phyloP scores from a whole-genome alignment of 768 basidiomycete genomes.

The Lactifluus hygrophoroides region DNA sequence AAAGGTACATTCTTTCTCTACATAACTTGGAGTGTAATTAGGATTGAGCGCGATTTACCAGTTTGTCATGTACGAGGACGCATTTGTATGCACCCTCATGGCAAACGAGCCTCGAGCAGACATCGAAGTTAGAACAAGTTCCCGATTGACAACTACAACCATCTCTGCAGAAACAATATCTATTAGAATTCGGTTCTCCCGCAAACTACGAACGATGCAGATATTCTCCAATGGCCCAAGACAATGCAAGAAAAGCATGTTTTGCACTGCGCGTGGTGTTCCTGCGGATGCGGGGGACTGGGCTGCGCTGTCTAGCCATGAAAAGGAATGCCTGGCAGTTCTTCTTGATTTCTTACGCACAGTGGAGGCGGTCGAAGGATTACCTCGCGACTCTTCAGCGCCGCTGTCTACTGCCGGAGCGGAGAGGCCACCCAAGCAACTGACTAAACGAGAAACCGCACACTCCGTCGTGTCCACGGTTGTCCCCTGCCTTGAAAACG shows the following conservation, averaged over 20 bases:
- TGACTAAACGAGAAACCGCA: not conserved
- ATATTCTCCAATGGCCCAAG: slow-evolving; percentile 2
- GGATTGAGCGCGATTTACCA: slow-evolving; percentile 17
- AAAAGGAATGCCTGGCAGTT: slow-evolving; percentile 13
- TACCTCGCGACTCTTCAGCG: not conserved
- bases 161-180: not conserved
- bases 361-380: slow-evolving; percentile 13
- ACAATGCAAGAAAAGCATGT: slow-evolving; percentile 15
- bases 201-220: slow-evolving; percentile 18
- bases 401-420: not conserved
- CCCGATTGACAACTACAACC: not conserved
- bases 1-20: slow-evolving; percentile 29
- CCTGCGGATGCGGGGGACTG: slow-evolving; percentile 13
- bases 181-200: slow-evolving; percentile 15
- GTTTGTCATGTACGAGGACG: slow-evolving; percentile 33
- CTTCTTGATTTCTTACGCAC: slow-evolving; percentile 16
- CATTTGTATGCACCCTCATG: slow-evolving; percentile 39
- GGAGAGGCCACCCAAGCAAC: not conserved
- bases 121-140: slow-evolving; percentile 30
- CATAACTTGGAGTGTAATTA: not conserved
- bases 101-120: slow-evolving; percentile 38
- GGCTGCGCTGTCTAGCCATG: slow-evolving; percentile 6
- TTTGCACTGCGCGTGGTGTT: slow-evolving; percentile 12
- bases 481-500: not conserved
- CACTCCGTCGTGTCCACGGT: not conserved